Conservation (phyloP, 2,329 filamentous ascomycete species). For the Epichloe amarillans region DNA sequence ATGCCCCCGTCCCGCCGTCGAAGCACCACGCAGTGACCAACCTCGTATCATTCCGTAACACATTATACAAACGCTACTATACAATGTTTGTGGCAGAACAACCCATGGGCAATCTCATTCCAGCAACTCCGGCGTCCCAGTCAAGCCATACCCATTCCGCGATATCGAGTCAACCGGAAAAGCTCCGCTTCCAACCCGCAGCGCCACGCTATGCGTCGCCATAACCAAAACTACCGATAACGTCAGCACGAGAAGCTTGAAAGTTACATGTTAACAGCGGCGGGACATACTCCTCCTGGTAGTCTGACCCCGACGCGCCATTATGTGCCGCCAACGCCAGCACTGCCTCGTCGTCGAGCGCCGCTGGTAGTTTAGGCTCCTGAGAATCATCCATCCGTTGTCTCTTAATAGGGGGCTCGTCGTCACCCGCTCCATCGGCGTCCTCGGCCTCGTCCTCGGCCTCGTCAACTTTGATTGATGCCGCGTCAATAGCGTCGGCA, state of each 20-base stretch:
- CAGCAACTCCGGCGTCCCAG: background rate
- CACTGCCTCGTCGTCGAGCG: slow-evolving; percentile 34
- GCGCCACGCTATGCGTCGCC: slow-evolving; percentile 22
- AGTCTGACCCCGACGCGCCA: slow-evolving; percentile 23
- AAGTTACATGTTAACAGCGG: background rate
- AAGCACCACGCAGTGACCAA: background rate
- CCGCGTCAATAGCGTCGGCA: background rate
- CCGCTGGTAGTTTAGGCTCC: slow-evolving; percentile 16
- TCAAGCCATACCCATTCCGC: background rate
- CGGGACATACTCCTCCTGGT: slow-evolving; percentile 28
- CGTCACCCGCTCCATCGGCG: slow-evolving; percentile 14
- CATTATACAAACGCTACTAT: background rate
- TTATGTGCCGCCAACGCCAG: slow-evolving; percentile 33
- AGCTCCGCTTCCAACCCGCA: background rate
- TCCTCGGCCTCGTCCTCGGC: slow-evolving; percentile 8
- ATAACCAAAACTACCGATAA: slow-evolving; percentile 14
- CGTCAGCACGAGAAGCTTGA: background rate
- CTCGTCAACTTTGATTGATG: slow-evolving; percentile 4
- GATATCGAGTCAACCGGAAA: background rate
- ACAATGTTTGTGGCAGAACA: background rate
- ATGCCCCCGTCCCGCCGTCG: background rate
- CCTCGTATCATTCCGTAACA: background rate
- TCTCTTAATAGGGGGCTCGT: slow-evolving; percentile 28
- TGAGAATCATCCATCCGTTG: slow-evolving; percentile 23
- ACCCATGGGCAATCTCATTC: background rate